Conservation (phyloP, 2,329 filamentous ascomycete genomes). For the Verticillium albo-atrum region DNA sequence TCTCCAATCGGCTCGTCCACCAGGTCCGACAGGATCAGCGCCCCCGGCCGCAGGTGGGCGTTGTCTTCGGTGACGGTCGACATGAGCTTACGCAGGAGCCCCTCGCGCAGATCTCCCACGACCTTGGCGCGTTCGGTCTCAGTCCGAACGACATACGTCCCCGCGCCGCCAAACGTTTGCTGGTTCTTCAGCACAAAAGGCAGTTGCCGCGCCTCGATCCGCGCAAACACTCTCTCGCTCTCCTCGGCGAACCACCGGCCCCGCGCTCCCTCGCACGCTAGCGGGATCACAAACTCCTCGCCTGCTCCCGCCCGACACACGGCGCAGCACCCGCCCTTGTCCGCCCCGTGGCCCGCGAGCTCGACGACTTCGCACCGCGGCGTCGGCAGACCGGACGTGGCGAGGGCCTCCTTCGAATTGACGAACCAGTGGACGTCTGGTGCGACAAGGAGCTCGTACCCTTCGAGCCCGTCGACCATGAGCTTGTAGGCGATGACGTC, state of each 20-base stretch:
- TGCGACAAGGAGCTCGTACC: constrained; percentile 19
- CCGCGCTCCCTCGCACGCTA: constrained; percentile 19
- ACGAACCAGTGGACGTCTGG: constrained; percentile 28
- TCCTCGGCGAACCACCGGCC: constrained; percentile 23
- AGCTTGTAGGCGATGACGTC: constrained; percentile 23
- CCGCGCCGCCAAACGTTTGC: constrained; percentile 30
- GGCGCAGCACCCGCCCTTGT: constrained; percentile 17
- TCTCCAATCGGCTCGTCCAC: constrained; percentile 23
- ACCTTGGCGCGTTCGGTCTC: constrained; percentile 19
- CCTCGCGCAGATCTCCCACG: constrained; percentile 16
- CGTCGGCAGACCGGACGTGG: constrained; percentile 26
- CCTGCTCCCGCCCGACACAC: constrained; percentile 11
- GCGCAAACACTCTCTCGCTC: constrained; percentile 16
- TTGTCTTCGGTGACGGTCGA: constrained; percentile 23
- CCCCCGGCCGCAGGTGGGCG: constrained; percentile 23
- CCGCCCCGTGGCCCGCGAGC: constrained; percentile 12
- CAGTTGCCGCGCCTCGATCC: constrained; percentile 15
- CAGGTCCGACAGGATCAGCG: constrained; percentile 24
- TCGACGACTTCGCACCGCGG: constrained; percentile 21
- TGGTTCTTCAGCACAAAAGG: constrained; percentile 34
- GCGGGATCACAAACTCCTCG: constrained; percentile 17
- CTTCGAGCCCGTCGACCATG: constrained; percentile 22
- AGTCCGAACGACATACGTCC: constrained; percentile 24
- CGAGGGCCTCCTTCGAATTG: constrained; percentile 29
- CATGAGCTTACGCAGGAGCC: constrained; percentile 22